Conservation (phyloP, 192 early-diverging fungal genomes). For the Thoreauomyces humboldtii region DNA sequence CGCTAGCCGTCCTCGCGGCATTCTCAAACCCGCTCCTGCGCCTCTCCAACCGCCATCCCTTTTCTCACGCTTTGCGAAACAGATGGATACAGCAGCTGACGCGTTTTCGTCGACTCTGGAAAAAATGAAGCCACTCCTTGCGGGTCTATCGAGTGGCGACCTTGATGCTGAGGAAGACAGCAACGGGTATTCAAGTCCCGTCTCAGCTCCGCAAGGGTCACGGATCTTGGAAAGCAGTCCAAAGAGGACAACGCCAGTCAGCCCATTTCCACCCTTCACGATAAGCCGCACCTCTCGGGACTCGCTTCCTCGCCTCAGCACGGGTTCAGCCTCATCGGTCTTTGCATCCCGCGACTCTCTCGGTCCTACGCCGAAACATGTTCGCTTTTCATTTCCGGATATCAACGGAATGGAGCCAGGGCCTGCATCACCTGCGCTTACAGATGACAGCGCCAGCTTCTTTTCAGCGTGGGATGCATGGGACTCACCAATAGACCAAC, state of each 20-base stretch:
- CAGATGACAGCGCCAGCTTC: background rate
- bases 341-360: no score
- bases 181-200: no score
- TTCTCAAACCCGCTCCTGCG: conserved; percentile 13
- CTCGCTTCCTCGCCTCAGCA: no score
- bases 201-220: no score
- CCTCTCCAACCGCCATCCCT: background rate
- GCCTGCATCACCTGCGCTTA: background rate
- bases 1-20: conserved; percentile 11
- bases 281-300: no score
- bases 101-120: conserved; percentile 8
- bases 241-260: no score
- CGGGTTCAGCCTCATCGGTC: no score
- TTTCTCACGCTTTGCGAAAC: conserved; percentile 14
- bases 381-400: conserved; percentile 38
- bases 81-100: conserved; percentile 25
- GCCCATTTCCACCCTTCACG: no score
- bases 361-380: no score
- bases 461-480: conserved; percentile 2
- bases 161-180: background rate
- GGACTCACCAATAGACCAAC: background rate
- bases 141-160: background rate
- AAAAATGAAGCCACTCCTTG: conserved; percentile 7
- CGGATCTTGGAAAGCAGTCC: no score
- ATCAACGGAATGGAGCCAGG: conserved; percentile 8